A percentile compares a stretch with the other conserved stretches of the same genome.
These are phyloP conservation scores for Phytophthora fragariae DNA, from an alignment of 352 stramenopile species.

Conservation along the genomic window DNA sequence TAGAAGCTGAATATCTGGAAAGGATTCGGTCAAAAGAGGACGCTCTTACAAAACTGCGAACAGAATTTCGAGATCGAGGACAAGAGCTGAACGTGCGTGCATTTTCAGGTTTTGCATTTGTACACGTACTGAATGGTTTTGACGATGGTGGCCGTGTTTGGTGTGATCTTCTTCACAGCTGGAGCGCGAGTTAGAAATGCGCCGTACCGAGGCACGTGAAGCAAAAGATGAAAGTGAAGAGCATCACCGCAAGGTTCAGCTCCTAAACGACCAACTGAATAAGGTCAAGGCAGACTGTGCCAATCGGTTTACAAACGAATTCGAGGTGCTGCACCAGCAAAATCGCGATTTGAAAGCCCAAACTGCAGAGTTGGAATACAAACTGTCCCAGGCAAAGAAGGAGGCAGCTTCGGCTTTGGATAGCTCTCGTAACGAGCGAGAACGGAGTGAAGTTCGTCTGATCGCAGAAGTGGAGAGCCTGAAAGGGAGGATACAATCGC, in stretches of 20 bases:
- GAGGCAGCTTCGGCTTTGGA: slow-evolving; percentile 47
- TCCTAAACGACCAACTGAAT: slow-evolving; percentile 77
- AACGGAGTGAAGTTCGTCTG: slow-evolving; percentile 60
- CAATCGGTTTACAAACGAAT: slow-evolving; percentile 55
- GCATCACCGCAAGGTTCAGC: slow-evolving; percentile 65
- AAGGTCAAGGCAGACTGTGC: slow-evolving; percentile 79
- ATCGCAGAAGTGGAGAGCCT: slow-evolving; percentile 71
- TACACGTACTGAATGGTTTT: slow-evolving; percentile 1
- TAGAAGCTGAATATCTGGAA: slow-evolving; percentile 60
- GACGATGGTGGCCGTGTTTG: background rate
- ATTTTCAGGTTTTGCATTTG: background rate
- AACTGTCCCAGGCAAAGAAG: slow-evolving; percentile 50
- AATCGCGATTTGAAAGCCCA: slow-evolving; percentile 71
- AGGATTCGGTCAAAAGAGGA: slow-evolving; percentile 61
- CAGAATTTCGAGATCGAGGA: slow-evolving; percentile 58
- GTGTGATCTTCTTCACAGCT: slow-evolving; percentile 24
- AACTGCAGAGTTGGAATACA: slow-evolving; percentile 61
- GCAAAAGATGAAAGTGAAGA: slow-evolving; percentile 71
- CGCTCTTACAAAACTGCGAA: slow-evolving; percentile 54
- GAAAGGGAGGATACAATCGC: slow-evolving; percentile 48
- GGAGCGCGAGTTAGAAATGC: slow-evolving; percentile 70
- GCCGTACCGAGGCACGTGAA: slow-evolving; percentile 62
- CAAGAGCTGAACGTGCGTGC: slow-evolving; percentile 64
- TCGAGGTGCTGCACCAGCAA: slow-evolving; percentile 62
- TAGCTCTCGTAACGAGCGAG: slow-evolving; percentile 51